Base-by-base conservation (phyloP, 2,329 filamentous ascomycete genomes). In the Colletotrichum somersetense region DNA sequence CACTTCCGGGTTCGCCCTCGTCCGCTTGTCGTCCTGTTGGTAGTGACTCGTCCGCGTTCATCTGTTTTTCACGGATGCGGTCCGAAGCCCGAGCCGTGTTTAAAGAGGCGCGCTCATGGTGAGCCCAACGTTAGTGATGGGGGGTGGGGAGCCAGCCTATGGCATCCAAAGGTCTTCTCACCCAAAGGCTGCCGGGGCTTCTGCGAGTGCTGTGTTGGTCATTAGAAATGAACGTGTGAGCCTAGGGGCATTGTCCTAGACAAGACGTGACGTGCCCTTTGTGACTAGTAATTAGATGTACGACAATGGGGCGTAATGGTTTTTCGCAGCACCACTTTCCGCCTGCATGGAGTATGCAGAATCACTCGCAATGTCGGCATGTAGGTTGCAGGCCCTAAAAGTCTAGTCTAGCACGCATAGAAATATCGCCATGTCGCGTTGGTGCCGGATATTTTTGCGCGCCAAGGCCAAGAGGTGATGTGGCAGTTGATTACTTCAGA, bases 401-500 rank as follows among this genome's bases (percentile, higher is more conserved):
- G 12, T 11, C 6, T 38, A 11, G 5, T 26, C 11, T n/a, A 6
- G 30, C 44, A 50, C 26, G 23, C 23, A 53, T 4, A 38, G 8
- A 30, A 20, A 48, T n/a, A 14, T 18, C 3, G n/a, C 0, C 1
- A n/a, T n/a, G 6, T 12, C 1, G 16, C 20, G 30, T 33, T 23
- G 11, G 5, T 16, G 6, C 14, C 3, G n/a, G 11, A 42, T 18
- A n/a, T 5, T 14, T 18, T 44, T 20, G 11, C 40, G 40, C 30
- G 30, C 26, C 4, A 70, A 42, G 30, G 23, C 20, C 57, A 61
- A 56, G 66, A 64, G 14, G 48, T 59, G 14, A 53, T 65, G 46
- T 23, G 40, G 62, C 63, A 53, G n/a, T 65, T 59, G 56, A 44
- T 61, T 69, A 69, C 46, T 61, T 65, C 65, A 52, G 46, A 46